A percentile compares a stretch with the other conserved stretches of the same genome.
These are phyloP conservation scores for Inga leiocalycina DNA, from an alignment of 306 rosid genomes.

Conservation along the genomic window DNA sequence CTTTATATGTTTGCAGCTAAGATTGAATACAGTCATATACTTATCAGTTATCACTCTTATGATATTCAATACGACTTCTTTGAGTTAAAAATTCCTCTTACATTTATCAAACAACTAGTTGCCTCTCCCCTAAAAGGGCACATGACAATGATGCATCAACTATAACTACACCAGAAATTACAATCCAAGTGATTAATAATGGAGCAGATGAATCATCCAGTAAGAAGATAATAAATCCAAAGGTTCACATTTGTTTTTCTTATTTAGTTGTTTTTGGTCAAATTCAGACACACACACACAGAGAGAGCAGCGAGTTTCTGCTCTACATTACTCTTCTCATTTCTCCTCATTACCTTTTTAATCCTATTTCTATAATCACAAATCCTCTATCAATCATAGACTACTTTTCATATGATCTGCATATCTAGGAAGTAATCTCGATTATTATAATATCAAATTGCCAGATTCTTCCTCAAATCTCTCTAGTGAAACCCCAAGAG, in stretches of 20 bases:
- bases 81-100: not conserved
- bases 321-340: no score
- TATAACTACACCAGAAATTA: not conserved
- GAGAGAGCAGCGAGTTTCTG: no score
- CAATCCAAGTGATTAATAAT: not conserved
- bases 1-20: not conserved
- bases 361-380: not conserved
- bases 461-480: constrained; percentile 15
- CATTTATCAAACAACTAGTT: constrained; percentile 42
- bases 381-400: not conserved
- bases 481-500: not conserved
- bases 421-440: constrained; percentile 21
- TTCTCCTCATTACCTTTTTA: not conserved
- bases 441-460: not conserved
- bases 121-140: constrained; percentile 40
- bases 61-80: not conserved
- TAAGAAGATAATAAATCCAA: not conserved
- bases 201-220: not conserved
- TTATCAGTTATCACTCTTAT: not conserved
- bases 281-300: not conserved
- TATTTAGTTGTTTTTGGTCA: not conserved
- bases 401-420: constrained; percentile 1
- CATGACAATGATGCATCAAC: not conserved
- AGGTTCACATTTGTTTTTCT: not conserved
- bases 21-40: not conserved